Percentiles rank a stretch among this genome's conserved stretches.
These are phyloP conservation scores for Lumnitzera racemosa DNA, from an alignment of 345 rosid genomes.

Conservation along the genomic window DNA sequence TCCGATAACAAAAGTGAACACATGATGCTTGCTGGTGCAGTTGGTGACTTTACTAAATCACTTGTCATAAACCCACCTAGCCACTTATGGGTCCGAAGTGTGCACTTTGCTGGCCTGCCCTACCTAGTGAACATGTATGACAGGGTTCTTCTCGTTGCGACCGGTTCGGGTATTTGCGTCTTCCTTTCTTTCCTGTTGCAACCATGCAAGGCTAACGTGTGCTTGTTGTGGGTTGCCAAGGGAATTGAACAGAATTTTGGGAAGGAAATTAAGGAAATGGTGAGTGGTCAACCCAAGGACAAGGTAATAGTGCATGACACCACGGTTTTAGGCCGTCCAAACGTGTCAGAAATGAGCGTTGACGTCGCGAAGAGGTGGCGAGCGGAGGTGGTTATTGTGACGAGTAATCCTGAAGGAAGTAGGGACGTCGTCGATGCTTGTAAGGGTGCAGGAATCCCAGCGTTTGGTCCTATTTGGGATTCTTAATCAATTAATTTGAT, in stretches of 20 bases:
- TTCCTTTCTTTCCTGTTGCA: constrained; percentile 74
- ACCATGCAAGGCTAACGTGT: constrained; percentile 44
- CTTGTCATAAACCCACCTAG: constrained; percentile 54
- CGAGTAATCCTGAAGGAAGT: constrained; percentile 88
- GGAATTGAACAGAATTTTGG: constrained; percentile 70
- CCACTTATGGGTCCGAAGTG: constrained; percentile 73
- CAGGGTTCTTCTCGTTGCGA: constrained; percentile 69
- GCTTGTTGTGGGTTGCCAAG: constrained; percentile 73
- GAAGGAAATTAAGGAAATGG: constrained; percentile 44
- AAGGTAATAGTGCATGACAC: constrained; percentile 70
- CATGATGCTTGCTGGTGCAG: constrained; percentile 90
- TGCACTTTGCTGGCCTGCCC: constrained; percentile 75
- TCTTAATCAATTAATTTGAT: constrained; percentile 33
- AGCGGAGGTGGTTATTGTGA: constrained; percentile 68
- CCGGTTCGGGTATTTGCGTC: constrained; percentile 82
- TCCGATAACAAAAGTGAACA: constrained; percentile 65
- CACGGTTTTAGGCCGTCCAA: constrained; percentile 51
- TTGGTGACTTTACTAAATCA: constrained; percentile 75
- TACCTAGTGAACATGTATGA: constrained; percentile 68
- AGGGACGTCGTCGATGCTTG: constrained; percentile 67
- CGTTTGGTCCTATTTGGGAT: constrained; percentile 95
- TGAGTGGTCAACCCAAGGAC: constrained; percentile 42
- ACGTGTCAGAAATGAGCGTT: constrained; percentile 60
- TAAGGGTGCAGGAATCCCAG: constrained; percentile 50
- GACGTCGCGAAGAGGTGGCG: constrained; percentile 58